Base-by-base conservation (phyloP, 257 asterid genomes). In the Hygrophila difformis region DNA sequence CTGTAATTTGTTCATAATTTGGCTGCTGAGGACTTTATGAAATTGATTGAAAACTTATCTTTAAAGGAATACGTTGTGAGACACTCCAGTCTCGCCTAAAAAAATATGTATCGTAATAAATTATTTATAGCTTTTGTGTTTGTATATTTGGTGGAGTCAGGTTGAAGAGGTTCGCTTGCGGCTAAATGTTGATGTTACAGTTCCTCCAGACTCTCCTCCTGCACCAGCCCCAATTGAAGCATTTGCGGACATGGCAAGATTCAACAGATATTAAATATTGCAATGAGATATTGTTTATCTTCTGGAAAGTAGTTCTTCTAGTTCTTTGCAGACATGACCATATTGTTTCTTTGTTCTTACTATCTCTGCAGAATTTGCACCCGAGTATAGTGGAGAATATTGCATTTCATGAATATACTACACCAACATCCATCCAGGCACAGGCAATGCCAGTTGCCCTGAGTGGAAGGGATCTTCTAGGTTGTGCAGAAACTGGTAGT, bases 391-490 rank as follows among this genome's bases (percentile, higher is more conserved):
- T 79, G 88, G 65, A 77, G 61, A 87, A 86, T 77, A 77, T 86
- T 51, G 75, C 82, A 39, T 69, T 64, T 67, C 96, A 86, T 56
- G 87, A 73, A 54, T 86, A 86, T 61, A 74, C 88, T 35, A 71
- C 82, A 10, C 96, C 96, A 0, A 86, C 96, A 26, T 65, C 94
- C 17, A 82, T 86, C 66, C 96, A 86, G 70, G 84, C 94, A 54
- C 96, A 86, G 61, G 79, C 93, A 72, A 77, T 86, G 93, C 94
- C 96, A 44, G 77, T 86, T 47, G 93, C 94, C 55, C 83, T 86
- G 8, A 79, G 79, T 49, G 93, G 93, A 59, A 79, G 89, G 60
- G 94, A 86, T 73, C 86, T 86, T 33, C 62, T 86, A 68, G 96
- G 96, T 24, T 82, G 94, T 73, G 96, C 96, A 26, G 94, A 82